Base-by-base conservation (phyloP, 1,284 basidiomycete species). In the Puccinia polysora region DNA sequence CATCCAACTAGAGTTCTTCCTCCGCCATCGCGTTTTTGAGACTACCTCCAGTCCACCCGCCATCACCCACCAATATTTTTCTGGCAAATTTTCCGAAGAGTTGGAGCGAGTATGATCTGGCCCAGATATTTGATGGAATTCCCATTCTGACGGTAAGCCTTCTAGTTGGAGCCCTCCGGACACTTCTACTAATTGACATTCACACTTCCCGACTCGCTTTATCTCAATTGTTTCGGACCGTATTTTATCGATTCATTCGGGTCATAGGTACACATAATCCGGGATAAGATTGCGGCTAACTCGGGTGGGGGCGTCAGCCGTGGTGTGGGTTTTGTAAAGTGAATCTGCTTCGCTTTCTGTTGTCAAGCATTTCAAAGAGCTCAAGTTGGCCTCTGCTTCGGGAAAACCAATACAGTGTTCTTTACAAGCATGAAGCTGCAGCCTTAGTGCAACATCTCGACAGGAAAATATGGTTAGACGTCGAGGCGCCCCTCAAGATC, bases 301-400 rank as follows among this genome's bases (percentile, higher is more conserved):
- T 36, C 58, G 20, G 30, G 58, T 36, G 34, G 20, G 18, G 58
- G 58, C n/a, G 36, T 40, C 28, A 60, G 36, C 36, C 30, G 32
- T 36, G 58, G 58, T n/a, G 58, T 60, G 23, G 58, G 58, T 20
- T 23, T 60, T 10, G 58, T 60, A n/a, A 60, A 60, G 58, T 60
- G 36, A 34, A 38, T n/a, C n/a, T n/a, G n/a, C n/a, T n/a, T n/a
- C n/a, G n/a, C n/a, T n/a, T n/a, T n/a, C n/a, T n/a, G n/a, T n/a
- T n/a, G n/a, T n/a, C n/a, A n/a, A 14, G 10, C 10, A 10, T 45
- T 10, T n/a, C 40, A 45, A 10, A 45, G 10, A 10, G 10, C 10
- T 45, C n/a, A 45, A 45, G 40, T 45, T 45, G 10, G 10, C 18
- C 18, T 25, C 3, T 18, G 23, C 10, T 4, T 34, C 36, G 1